Base-by-base conservation (phyloP, 148 eudicot genomes). In the Polygonum maritimum region DNA sequence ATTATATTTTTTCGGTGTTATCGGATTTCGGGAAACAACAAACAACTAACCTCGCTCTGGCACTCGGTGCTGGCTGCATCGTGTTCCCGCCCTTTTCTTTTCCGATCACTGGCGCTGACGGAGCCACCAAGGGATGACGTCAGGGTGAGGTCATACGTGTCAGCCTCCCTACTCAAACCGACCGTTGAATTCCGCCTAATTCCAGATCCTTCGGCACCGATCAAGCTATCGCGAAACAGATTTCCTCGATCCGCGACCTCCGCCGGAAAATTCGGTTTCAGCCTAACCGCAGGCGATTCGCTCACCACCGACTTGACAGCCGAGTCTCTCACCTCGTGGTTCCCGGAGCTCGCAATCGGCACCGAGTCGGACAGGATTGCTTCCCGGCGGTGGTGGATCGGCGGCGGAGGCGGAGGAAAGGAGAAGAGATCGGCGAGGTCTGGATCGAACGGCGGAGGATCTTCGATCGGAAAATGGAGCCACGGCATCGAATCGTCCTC, bases 401-500 rank as follows among this genome's bases (percentile, higher is more conserved):
- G 26, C n/a, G 60, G 60, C 11, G 62, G 62, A 19, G n/a, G 62
- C 12, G 85, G 80, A 3, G 79, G 58, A 13, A 84, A 78, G 36
- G 75, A 78, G 33, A 87, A 78, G 35, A 88, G 75, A 73, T 88
- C 90, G 48, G 82, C 47, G 51, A 89, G 74, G 57, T 89, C 87
- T 1, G 83, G 86, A 26, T 79, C 84, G 33, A 44, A 87, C 73
- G 82, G 57, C 3, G 82, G 57, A 31, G 80, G 12, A 10, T 87
- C 90, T 1, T 86, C 92, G 3, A 80, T 40, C 0, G 92, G 92
- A 73, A 77, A 87, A 44, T 92, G 92, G 39, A 92, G 84, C 97
- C 97, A 92, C 0, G 92, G 77, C 12, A 87, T 84, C 94, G 88
- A 87, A 80, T 89, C 97, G 21, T 88, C 92, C 45, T 89, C 93